These are phyloP conservation scores for Trichoderma erinaceum DNA, from an alignment of 495 filamentous ascomycete genomes.

Conservation along the genomic window DNA sequence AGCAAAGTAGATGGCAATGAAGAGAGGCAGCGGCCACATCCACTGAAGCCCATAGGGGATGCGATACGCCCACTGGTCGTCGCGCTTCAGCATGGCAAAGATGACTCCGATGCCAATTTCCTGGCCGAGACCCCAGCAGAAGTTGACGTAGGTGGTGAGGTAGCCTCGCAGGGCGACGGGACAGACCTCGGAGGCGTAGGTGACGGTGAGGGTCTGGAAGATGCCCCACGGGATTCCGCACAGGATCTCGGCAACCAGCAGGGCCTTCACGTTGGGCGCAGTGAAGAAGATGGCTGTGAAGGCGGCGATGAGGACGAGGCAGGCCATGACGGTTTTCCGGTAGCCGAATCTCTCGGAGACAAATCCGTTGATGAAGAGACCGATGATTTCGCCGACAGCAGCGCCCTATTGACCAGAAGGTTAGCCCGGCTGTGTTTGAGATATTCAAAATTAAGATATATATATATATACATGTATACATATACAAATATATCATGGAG, in stretches of 20 bases:
- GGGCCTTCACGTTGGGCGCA: conserved; percentile 49
- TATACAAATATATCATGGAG: no score
- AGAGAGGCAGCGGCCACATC: conserved; percentile 77
- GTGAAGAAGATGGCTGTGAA: conserved; percentile 55
- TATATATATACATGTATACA: neutral
- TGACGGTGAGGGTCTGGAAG: conserved; percentile 68
- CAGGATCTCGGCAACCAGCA: conserved; percentile 61
- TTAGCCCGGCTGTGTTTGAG: conserved; percentile 5
- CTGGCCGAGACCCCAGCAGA: conserved; percentile 76
- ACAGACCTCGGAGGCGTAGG: conserved; percentile 75
- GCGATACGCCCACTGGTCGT: conserved; percentile 54
- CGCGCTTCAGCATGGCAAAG: conserved; percentile 51
- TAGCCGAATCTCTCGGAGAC: conserved; percentile 59
- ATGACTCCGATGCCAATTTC: conserved; percentile 71
- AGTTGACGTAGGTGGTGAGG: conserved; percentile 75
- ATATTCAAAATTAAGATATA: neutral
- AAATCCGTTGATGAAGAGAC: conserved; percentile 57
- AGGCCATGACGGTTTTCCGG: conserved; percentile 24
- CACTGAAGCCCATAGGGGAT: conserved; percentile 70
- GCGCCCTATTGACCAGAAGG: conserved; percentile 2
- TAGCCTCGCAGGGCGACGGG: conserved; percentile 67
- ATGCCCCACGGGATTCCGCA: conserved; percentile 71
- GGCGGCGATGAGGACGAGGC: conserved; percentile 36
- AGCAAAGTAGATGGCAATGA: conserved; percentile 62
- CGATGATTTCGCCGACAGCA: conserved; percentile 21